Base-by-base conservation (phyloP, 2,329 filamentous ascomycete species). In the Pestalotiopsis sp. region DNA sequence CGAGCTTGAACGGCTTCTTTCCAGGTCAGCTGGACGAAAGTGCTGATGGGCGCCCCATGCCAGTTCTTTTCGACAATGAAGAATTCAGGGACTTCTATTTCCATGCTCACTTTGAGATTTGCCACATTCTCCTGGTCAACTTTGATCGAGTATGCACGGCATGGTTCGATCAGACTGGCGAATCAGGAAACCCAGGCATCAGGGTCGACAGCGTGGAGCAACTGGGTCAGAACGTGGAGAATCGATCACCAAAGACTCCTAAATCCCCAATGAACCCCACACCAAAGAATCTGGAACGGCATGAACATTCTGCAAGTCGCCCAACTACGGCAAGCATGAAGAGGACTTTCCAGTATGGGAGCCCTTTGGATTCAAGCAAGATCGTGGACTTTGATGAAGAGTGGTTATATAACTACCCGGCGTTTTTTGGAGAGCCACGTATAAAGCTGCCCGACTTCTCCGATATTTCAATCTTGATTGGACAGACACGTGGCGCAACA, bases 321-420 rank as follows among this genome's bases (percentile, higher is more conserved):
- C 13, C 6, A 11, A 2, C 58, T 27, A 12, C 4, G 20, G 12
- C 14, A 25, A 23, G 61, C 2, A 68, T 71, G 65, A 72, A 70
- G 20, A 72, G 68, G 23, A 57, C 25, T 3, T 60, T 65, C 3
- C 71, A 69, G 1, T 70, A 66, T 41, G 67, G 68, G 23, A 59
- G 20, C 36, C 45, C 68, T 12, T 52, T 71, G 6, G 71, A 72
- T 49, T 68, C 52, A 1, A 68, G 38, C 9, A 73, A 60, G 2
- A 68, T 73, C 31, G 40, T 59, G 14, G 59, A 61, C 2, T 23
- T 73, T 1, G 69, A 71, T 1, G 72, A 72, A 2, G 73, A 74
- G 31, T 74, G 72, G 72, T 36, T 74, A 2, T 74, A 70, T 45
- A 69, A 70, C 11, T 73, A 72, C 27, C 72, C 73, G 14, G n/a